These are phyloP conservation scores for Penicillium pulvis DNA, from an alignment of 495 filamentous ascomycete genomes.

Conservation along the genomic window DNA sequence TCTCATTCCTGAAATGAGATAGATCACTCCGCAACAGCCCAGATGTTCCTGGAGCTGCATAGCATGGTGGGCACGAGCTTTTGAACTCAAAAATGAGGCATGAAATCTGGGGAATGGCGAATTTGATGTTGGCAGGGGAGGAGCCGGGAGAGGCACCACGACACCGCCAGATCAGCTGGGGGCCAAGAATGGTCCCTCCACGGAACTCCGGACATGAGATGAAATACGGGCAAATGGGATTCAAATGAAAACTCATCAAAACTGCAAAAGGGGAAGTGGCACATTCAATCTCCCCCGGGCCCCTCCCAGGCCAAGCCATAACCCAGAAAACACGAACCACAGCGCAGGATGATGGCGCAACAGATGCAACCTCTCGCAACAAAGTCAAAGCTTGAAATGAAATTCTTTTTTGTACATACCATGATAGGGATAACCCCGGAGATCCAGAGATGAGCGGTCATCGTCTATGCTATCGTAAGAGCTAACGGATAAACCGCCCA, in stretches of 20 bases:
- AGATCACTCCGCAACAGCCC: conserved; percentile 1
- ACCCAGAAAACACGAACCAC: conserved; percentile 31
- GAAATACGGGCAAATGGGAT: conserved; percentile 10
- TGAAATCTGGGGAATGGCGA: neutral
- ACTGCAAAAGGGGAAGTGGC: conserved; percentile 2
- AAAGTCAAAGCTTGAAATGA: conserved; percentile 17
- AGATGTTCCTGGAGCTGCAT: conserved; percentile 8
- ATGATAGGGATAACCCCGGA: conserved; percentile 49
- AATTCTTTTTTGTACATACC: conserved; percentile 33
- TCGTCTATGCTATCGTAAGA: conserved; percentile 53
- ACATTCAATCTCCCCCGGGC: conserved; percentile 1
- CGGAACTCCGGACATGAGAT: neutral
- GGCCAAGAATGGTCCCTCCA: neutral
- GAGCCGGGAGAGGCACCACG: neutral
- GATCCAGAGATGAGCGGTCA: conserved; percentile 46
- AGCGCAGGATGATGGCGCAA: conserved; percentile 39
- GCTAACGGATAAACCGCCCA: conserved; percentile 52
- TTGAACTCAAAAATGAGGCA: neutral
- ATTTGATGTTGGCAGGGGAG: neutral
- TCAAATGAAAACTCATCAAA: conserved; percentile 9
- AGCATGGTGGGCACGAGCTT: conserved; percentile 15
- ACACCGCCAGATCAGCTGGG: neutral
- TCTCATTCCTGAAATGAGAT: conserved; percentile 20
- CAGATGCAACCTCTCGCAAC: conserved; percentile 40
- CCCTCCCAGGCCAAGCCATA: neutral